Evolutionary conservation across 2,329 filamentous ascomycete genomes (phyloP), one percentile per base, ranked within the genome.

Genomic region (Botryotinia calthae): DNA sequence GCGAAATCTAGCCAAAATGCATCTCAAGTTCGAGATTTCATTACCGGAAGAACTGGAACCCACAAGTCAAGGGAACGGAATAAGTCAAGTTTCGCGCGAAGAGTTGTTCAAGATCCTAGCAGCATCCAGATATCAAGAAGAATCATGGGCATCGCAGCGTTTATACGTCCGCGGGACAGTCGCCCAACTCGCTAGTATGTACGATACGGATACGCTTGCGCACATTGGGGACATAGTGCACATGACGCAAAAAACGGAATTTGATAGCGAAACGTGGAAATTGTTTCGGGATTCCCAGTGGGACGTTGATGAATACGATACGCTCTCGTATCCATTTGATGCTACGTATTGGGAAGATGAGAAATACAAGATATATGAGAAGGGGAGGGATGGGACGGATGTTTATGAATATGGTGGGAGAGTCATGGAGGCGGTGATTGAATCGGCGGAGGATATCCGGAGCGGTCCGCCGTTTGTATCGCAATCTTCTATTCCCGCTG

Each of bases 351-450:
- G 48, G 65, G 65, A 68, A 16, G 37, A 68, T 25, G 18, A 42
- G 10, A 34, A 22, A 5, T 16, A 4, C 2, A 10, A 1, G 7
- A 10, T 31, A 25, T 7, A 1, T 7, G 6, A 6, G 37, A 4
- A 10, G 16, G 18, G 8, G 2, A 31, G 28, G 16, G 9, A 20
- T 31, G 34, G 18, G 7, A 37, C 3, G 18, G 18, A 25, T 5
- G 20, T 42, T 22, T 56, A 67, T 25, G 48, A 56, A n/a, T 67
- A 42, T 56, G 65, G 65, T 9, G 65, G 65, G 28, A 28, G 12
- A 37, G 65, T 67, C 0, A 67, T 67, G 65, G 48, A 22, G 37
- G 40, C 40, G 40, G 12, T 14, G 7, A 12, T 37, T 28, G 25
- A 6, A 4, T 67, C 48, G 18, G 48, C 34, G 20, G 34, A 67